These are phyloP conservation scores for Corymbia maculata DNA, from an alignment of 345 rosid genomes.

Conservation along the genomic window DNA sequence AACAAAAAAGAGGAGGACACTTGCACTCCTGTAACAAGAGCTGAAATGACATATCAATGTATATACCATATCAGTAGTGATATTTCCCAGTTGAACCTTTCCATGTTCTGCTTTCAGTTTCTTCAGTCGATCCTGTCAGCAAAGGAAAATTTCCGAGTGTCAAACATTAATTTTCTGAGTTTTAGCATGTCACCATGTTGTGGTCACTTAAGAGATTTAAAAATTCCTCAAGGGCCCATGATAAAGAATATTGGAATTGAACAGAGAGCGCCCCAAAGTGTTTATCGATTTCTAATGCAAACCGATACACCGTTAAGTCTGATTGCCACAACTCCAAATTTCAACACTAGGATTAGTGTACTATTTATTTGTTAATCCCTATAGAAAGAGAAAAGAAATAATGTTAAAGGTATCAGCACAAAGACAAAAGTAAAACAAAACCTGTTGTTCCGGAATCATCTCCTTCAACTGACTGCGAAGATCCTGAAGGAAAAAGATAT, in stretches of 20 bases:
- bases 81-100: slow-evolving; percentile 84
- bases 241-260: neutral
- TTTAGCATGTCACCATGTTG: neutral
- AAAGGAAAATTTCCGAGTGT: neutral
- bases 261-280: neutral
- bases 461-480: slow-evolving; percentile 86
- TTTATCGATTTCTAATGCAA: neutral
- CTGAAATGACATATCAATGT: neutral
- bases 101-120: slow-evolving; percentile 79
- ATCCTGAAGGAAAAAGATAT: slow-evolving; percentile 32
- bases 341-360: neutral
- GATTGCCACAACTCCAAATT: neutral
- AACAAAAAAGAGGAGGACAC: neutral
- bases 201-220: neutral
- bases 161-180: neutral
- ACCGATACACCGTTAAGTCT: neutral
- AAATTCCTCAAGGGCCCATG: neutral
- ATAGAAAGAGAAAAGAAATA: neutral
- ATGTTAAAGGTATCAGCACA: neutral
- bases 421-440: neutral
- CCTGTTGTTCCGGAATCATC: slow-evolving; percentile 97
- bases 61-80: slow-evolving; percentile 86
- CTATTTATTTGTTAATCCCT: neutral
- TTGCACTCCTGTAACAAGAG: neutral
- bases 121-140: slow-evolving; percentile 76